A percentile compares a stretch with the other conserved stretches of the same genome.
Conservation (phyloP, 106 monocot genomes). For the Acorus calamus region DNA sequence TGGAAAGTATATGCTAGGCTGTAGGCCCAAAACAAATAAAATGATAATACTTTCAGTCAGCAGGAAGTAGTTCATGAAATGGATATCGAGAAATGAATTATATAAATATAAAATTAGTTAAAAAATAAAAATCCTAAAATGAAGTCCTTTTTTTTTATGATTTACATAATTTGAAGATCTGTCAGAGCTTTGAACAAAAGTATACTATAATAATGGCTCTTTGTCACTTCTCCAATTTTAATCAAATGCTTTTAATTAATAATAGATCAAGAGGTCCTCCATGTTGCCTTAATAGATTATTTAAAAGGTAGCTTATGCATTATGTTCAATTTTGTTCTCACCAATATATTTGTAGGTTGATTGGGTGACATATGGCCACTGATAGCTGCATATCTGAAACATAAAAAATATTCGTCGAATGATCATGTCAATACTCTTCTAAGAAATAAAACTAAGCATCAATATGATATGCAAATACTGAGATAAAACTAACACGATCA, state of each 20-base stretch:
- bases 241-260: too few species aligned
- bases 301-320: too few species aligned
- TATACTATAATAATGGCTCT: too few species aligned
- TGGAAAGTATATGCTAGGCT: slow-evolving; percentile 72
- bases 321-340: slow-evolving; percentile 8
- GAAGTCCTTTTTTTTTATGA: too few species aligned
- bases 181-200: too few species aligned
- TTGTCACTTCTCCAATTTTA: too few species aligned
- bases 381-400: slow-evolving; percentile 76
- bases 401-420: neutral
- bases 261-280: too few species aligned
- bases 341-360: slow-evolving; percentile 25
- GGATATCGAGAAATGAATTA: neutral
- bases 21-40: slow-evolving; percentile 1
- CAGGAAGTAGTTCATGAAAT: neutral
- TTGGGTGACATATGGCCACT: slow-evolving; percentile 18
- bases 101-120: too few species aligned
- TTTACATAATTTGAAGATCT: too few species aligned
- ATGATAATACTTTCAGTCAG: neutral
- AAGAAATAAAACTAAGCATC: too few species aligned
- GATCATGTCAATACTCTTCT: neutral
- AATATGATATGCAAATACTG: neutral
- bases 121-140: too few species aligned
- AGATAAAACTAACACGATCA: slow-evolving; percentile 54
- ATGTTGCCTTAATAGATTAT: too few species aligned